These are phyloP conservation scores for Colletotrichum sp. DNA, from an alignment of 2,329 filamentous ascomycete species.

Conservation along the genomic window DNA sequence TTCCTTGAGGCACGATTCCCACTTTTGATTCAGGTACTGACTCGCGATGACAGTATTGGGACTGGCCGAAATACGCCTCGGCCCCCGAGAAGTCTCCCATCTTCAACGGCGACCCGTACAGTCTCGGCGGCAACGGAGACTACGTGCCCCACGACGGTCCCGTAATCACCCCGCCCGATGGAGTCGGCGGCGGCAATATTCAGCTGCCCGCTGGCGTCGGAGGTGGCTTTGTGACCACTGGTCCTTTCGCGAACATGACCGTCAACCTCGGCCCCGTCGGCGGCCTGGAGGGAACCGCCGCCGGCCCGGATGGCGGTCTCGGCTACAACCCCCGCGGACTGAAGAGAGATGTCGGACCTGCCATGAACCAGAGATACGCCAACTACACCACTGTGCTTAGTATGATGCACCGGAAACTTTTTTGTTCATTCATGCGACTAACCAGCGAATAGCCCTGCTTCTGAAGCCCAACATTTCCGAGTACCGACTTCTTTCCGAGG, in stretches of 20 bases:
- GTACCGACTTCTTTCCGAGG: conserved; percentile 41
- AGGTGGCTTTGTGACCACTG: conserved; percentile 55
- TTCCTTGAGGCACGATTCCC: too few species aligned
- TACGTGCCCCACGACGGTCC: conserved; percentile 31
- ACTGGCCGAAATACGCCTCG: conserved; percentile 36
- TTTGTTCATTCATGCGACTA: too few species aligned
- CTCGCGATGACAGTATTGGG: conserved; percentile 32
- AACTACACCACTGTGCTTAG: conserved; percentile 30
- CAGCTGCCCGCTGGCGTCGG: conserved; percentile 41
- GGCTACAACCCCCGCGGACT: conserved; percentile 41
- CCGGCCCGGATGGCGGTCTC: conserved; percentile 30
- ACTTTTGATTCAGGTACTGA: neutral
- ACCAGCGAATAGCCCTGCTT: conserved; percentile 28
- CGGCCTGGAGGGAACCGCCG: conserved; percentile 19
- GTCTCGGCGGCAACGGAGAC: conserved; percentile 43
- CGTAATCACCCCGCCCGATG: conserved; percentile 29
- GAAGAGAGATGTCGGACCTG: conserved; percentile 31
- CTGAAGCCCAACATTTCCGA: conserved; percentile 30
- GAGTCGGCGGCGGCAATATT: conserved; percentile 27
- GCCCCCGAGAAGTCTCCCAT: conserved; percentile 52
- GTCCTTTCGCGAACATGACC: conserved; percentile 46
- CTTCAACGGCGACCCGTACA: conserved; percentile 49
- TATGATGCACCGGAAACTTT: too few species aligned
- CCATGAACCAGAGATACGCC: conserved; percentile 34
- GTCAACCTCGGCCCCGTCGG: conserved; percentile 38